These are phyloP conservation scores for Fusarium sacchari DNA, from an alignment of 2,329 filamentous ascomycete species.

Conservation along the genomic window DNA sequence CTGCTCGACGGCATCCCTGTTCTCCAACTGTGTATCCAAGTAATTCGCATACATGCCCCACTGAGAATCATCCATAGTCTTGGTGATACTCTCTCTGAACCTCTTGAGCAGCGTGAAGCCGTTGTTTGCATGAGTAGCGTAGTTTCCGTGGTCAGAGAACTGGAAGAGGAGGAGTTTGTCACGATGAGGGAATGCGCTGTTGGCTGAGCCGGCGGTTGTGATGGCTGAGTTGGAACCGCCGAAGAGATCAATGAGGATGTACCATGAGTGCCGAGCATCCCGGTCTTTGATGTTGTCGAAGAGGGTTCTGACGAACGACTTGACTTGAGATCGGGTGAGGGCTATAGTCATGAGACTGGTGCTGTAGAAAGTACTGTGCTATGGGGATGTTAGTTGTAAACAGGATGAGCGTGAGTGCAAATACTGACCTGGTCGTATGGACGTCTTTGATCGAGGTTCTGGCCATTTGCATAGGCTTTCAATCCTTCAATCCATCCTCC, in stretches of 20 bases:
- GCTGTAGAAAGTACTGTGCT: constrained; percentile 47
- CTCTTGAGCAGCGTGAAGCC: constrained; percentile 49
- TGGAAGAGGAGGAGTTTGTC: constrained; percentile 62
- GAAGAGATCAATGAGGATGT: constrained; percentile 45
- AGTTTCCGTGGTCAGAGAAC: constrained; percentile 54
- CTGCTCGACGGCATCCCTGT: constrained; percentile 45
- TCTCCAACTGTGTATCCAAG: constrained; percentile 49
- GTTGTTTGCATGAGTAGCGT: constrained; percentile 45
- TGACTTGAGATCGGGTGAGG: constrained; percentile 36
- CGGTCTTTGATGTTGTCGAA: constrained; percentile 31
- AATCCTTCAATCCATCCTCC: constrained; percentile 44
- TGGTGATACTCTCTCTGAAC: constrained; percentile 49
- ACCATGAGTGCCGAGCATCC: constrained; percentile 31
- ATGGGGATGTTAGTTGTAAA: background rate
- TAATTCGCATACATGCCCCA: constrained; percentile 58
- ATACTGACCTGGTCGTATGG: constrained; percentile 38
- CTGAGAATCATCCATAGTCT: constrained; percentile 35
- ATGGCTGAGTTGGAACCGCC: constrained; percentile 52
- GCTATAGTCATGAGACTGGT: constrained; percentile 45
- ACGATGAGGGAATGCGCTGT: constrained; percentile 53
- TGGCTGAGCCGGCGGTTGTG: constrained; percentile 36
- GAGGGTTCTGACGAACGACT: constrained; percentile 32
- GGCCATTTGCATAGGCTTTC: constrained; percentile 31
- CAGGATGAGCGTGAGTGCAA: too few species aligned
- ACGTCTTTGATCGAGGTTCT: constrained; percentile 38